phyloP scores from a whole-genome alignment of 768 basidiomycete species.

The Auricularia auricula-judae region DNA sequence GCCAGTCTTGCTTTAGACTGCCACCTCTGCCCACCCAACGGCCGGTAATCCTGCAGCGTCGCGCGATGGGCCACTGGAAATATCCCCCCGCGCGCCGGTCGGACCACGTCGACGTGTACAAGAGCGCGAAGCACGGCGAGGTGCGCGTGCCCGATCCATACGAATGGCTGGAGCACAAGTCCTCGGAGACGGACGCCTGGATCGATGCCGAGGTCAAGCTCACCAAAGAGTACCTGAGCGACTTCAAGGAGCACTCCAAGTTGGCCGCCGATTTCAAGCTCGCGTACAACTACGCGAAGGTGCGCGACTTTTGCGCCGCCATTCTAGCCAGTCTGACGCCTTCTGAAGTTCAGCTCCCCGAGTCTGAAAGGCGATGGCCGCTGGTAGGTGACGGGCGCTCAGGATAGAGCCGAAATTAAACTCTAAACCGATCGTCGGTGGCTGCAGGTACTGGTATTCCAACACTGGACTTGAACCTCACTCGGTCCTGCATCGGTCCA shows the following conservation, averaged over 20 bases:
- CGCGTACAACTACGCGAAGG: background rate
- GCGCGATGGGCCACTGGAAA: background rate
- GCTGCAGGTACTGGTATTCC: slow-evolving; percentile 51
- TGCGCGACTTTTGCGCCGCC: slow-evolving; percentile 29
- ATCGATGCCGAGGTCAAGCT: slow-evolving; percentile 12
- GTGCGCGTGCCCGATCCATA: slow-evolving; percentile 63
- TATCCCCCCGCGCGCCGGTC: slow-evolving; percentile 60
- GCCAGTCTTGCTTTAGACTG: background rate
- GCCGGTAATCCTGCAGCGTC: background rate
- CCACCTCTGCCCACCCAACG: background rate
- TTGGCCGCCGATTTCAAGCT: background rate
- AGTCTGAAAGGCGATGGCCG: slow-evolving; percentile 47
- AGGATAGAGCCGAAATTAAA: background rate
- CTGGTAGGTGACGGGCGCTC: slow-evolving; percentile 27
- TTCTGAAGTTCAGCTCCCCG: slow-evolving; percentile 56
- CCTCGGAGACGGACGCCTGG: slow-evolving; percentile 46
- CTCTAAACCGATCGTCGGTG: background rate
- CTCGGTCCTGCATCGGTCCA: slow-evolving; percentile 53
- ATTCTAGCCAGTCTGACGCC: slow-evolving; percentile 39
- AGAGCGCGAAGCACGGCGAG: slow-evolving; percentile 48
- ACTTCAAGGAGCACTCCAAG: background rate
- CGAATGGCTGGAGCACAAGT: slow-evolving; percentile 58
- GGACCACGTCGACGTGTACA: slow-evolving; percentile 58
- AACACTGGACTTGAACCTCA: slow-evolving; percentile 72
- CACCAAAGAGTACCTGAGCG: background rate